Conservation (phyloP, 2,329 filamentous ascomycete species). For the Esteya vermicola region DNA sequence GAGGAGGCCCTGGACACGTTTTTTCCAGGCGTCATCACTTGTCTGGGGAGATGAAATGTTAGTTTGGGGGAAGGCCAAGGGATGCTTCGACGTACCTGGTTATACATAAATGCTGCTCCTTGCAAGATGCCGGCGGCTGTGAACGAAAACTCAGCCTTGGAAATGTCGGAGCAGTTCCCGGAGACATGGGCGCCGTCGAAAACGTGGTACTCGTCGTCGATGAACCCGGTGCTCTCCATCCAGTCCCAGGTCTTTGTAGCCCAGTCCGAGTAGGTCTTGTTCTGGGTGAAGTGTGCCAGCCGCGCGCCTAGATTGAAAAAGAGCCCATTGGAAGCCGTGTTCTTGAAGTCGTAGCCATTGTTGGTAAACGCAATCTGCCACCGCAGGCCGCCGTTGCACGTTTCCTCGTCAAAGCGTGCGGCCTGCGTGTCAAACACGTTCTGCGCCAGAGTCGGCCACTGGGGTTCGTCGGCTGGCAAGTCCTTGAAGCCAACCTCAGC, state of each 20-base stretch:
- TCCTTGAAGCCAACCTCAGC: constrained; percentile 55
- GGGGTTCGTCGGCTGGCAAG: constrained; percentile 38
- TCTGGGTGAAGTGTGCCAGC: constrained; percentile 58
- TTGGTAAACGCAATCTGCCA: constrained; percentile 84
- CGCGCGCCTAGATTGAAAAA: constrained; percentile 42
- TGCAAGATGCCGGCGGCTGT: constrained; percentile 4
- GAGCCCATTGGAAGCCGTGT: constrained; percentile 33
- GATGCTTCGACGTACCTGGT: constrained; percentile 11
- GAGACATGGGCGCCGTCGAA: constrained; percentile 39
- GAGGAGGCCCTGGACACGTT: constrained; percentile 40
- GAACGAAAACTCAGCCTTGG: constrained; percentile 4
- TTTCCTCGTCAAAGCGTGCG: constrained; percentile 52
- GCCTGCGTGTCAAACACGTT: constrained; percentile 72
- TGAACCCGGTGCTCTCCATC: constrained; percentile 42
- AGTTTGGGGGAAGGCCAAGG: too few relatives aligned
- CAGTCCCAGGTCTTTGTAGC: constrained; percentile 60
- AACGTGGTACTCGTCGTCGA: constrained; percentile 41
- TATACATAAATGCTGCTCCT: constrained; percentile 8
- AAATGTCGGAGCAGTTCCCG: not conserved
- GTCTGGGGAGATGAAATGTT: too few relatives aligned
- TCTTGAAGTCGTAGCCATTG: constrained; percentile 60
- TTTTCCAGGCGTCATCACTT: constrained; percentile 39
- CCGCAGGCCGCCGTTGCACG: constrained; percentile 62
- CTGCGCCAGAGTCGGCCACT: constrained; percentile 60
- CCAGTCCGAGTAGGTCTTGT: constrained; percentile 65